These are phyloP conservation scores for Chalciporus piperatus DNA, from an alignment of 768 basidiomycete genomes.

Conservation along the genomic window DNA sequence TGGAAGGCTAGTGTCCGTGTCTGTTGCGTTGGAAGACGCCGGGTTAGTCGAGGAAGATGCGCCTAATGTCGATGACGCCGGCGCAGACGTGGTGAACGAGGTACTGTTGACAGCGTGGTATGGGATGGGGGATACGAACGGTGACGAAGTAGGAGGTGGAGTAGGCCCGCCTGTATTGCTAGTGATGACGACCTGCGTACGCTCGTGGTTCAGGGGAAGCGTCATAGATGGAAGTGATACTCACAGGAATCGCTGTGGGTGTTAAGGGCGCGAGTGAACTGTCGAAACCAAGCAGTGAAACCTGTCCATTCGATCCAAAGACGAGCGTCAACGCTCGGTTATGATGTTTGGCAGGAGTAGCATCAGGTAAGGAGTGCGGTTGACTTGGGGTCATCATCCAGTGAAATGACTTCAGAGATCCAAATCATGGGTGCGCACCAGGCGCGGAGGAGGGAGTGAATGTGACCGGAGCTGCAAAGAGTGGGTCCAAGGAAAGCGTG, in stretches of 20 bases:
- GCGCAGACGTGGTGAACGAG: conserved; percentile 1
- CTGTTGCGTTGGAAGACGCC: conserved; percentile 5
- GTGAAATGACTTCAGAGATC: neutral
- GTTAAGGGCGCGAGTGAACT: conserved; percentile 2
- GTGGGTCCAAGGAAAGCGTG: conserved; percentile 1
- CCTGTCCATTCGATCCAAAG: conserved; percentile 27
- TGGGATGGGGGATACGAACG: conserved; percentile 11
- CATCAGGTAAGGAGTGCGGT: conserved; percentile 1
- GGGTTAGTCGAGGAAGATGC: conserved; percentile 2
- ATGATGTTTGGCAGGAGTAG: conserved; percentile 9
- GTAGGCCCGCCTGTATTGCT: conserved; percentile 1
- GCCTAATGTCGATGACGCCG: neutral
- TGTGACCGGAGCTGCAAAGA: conserved; percentile 18
- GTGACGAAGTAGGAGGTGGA: neutral
- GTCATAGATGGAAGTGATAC: neutral
- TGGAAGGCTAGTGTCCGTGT: conserved; percentile 20
- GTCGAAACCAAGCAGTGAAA: conserved; percentile 24
- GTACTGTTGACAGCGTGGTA: conserved; percentile 13
- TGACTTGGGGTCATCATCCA: conserved; percentile 21
- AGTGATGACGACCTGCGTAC: conserved; percentile 7
- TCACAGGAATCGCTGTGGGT: neutral
- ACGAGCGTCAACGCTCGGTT: conserved; percentile 24
- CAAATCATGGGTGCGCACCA: conserved; percentile 28
- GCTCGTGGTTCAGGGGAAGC: neutral
- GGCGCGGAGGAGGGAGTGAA: conserved; percentile 20